Conservation (phyloP, 1,284 basidiomycete genomes). For the Microbotryomycetes sp. region DNA sequence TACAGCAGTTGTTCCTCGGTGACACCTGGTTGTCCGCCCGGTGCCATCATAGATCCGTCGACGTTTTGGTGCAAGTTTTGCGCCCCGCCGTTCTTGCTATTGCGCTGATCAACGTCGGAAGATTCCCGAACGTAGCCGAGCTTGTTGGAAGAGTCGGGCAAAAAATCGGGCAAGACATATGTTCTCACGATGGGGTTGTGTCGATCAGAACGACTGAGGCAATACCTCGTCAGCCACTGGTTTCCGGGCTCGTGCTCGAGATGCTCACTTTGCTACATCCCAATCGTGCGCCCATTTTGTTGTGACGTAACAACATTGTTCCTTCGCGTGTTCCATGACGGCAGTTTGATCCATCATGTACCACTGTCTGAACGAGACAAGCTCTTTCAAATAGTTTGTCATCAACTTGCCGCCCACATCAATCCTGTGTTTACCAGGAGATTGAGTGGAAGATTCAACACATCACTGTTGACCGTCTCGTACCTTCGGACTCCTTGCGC, state of each 20-base stretch:
- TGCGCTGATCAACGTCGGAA: background rate
- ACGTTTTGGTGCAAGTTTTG: background rate
- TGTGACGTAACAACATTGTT: slow-evolving; percentile 79
- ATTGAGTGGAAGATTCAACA: background rate
- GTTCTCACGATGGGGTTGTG: slow-evolving; percentile 68
- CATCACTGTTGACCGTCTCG: too few relatives aligned
- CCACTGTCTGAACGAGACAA: slow-evolving; percentile 90
- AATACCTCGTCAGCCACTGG: too few relatives aligned
- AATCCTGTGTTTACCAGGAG: slow-evolving; percentile 50
- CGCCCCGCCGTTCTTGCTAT: slow-evolving; percentile 11
- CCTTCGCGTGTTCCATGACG: slow-evolving; percentile 85
- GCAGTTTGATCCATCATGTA: slow-evolving; percentile 96
- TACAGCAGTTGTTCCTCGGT: slow-evolving; percentile 72
- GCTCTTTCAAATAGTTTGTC: slow-evolving; percentile 88
- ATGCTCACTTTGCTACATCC: slow-evolving; percentile 67
- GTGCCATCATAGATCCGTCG: slow-evolving; percentile 5
- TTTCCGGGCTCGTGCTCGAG: too few relatives aligned
- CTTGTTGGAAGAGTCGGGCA: slow-evolving; percentile 49
- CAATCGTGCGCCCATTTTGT: slow-evolving; percentile 63
- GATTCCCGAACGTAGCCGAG: slow-evolving; percentile 56
- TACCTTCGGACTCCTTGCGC: slow-evolving; percentile 76
- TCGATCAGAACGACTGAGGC: slow-evolving; percentile 5
- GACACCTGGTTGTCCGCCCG: background rate
- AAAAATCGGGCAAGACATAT: slow-evolving; percentile 83
- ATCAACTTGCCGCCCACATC: slow-evolving; percentile 89